Evolutionary conservation across 140 eudicot species (phyloP), one percentile per base, ranked within the genome.

Genomic region (Flaveria floridana): DNA sequence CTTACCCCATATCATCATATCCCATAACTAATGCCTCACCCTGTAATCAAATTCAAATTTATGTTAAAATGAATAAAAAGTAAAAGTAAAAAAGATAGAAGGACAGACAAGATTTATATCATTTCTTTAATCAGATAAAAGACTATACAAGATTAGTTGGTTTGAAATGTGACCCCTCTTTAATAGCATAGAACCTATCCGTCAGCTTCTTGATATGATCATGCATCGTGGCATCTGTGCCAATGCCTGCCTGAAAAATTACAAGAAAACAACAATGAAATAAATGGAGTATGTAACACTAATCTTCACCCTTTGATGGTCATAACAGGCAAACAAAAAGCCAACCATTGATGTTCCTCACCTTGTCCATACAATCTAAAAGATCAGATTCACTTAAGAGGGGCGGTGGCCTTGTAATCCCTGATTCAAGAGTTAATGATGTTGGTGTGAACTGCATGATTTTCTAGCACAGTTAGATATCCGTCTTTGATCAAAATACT

Each of bases 181-280:
- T 94, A 39, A 85, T 94, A 73, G 97, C 99, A 91, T 94, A 94
- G 80, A 84, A 87, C 71, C 99, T 96, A 83, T 94, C 99, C 2
- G 95, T 89, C 79, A 94, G 86, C 80, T 94, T 94, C 76, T 94
- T 91, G 46, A 94, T 94, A 84, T 94, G 99, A 85, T 94, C 99
- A 76, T 94, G 99, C 99, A 94, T 94, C 15, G 99, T 94, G 48
- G 99, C 99, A 87, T 94, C 99, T 55, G 99, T 94, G 41, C 99
- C 99, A 72, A 94, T 94, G 61, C 95, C 96, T 2, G 96, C 96
- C 99, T 94, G 69, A 65, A 57, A 34, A 67, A 58, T 57, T 19
- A 68, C 9, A 25, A 71, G 28, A 59, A 10, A 74, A 20, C 1
- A 2, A 37, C 8, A 6, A 23, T 14, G 16, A 59, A 59, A 25